Evolutionary conservation across 108 stramenopile genomes (phyloP).

Genomic region (Thalassiosira profunda): DNA sequence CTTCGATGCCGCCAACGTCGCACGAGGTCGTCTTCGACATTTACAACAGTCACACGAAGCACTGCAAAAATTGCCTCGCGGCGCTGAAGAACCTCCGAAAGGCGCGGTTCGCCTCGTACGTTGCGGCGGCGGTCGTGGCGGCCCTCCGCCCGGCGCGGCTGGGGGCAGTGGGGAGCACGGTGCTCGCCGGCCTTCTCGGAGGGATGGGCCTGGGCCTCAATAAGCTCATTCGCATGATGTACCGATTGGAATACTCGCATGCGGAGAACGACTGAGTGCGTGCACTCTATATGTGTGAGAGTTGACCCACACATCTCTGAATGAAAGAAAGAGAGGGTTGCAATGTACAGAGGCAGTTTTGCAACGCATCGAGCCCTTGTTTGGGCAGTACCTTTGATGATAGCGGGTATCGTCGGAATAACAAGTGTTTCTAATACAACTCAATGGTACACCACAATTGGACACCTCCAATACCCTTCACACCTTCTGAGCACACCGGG

Average conservation of each 20-base stretch:
- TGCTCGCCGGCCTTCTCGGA: not conserved
- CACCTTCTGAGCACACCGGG: too few relatives aligned
- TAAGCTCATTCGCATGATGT: constrained; percentile 36
- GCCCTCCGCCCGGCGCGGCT: constrained; percentile 12
- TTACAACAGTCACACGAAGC: constrained; percentile 34
- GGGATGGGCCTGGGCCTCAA: constrained; percentile 27
- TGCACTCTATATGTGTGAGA: too few relatives aligned
- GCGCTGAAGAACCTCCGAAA: constrained; percentile 24
- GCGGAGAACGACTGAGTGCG: constrained; percentile 36
- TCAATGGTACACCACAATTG: too few relatives aligned
- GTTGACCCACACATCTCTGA: too few relatives aligned
- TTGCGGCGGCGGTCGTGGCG: constrained; percentile 21
- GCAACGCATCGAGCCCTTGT: too few relatives aligned
- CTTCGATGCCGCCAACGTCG: constrained; percentile 14
- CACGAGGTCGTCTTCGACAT: constrained; percentile 42
- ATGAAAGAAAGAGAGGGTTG: too few relatives aligned
- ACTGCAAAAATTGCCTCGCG: constrained; percentile 29
- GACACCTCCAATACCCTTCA: too few relatives aligned
- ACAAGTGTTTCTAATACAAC: too few relatives aligned
- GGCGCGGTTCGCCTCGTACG: constrained; percentile 3
- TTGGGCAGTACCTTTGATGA: too few relatives aligned
- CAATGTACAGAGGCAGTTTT: too few relatives aligned
- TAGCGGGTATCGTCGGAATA: too few relatives aligned
- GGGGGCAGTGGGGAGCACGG: constrained; percentile 6
- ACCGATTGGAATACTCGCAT: constrained; percentile 28